Evolutionary conservation across 2,329 filamentous ascomycete species (phyloP), one percentile per base, ranked within the genome.

Genomic region (Gaeumannomyces sp.): DNA sequence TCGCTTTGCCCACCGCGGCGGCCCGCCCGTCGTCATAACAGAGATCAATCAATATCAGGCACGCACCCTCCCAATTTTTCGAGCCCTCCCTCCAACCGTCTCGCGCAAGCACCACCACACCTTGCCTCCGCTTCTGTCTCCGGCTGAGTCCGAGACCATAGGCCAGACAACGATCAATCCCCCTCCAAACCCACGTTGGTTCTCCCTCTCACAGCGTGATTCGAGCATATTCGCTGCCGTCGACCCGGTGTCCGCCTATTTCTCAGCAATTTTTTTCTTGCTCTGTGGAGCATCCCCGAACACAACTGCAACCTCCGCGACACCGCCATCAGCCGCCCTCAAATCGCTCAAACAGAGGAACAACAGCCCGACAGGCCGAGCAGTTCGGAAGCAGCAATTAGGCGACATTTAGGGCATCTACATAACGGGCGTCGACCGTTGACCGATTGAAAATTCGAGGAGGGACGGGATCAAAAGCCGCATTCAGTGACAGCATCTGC

Each of bases 31-130:
- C 45, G 45, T 53, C 45, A 53, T 53, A 53, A 53, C 45, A 53
- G 45, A 50, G 22, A 53, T 53, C 45, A 53, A 53, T 53, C 45
- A 53, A 53, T 53, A 53, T 53, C 45, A 53, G 45, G 45, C 45
- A 53, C 45, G 22, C 45, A 53, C 45, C 45, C 45, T 8, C 45
- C 45, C 19, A 53, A 53, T 53, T 53, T 53, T 53, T 45, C 45
- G 19, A 53, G 6, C 45, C 45, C 19, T 53, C 45, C 38, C 45
- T 53, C 45, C 45, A n/a, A 53, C 45, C 45, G 10, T 22, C 45
- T 53, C 22, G 35, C 19, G 35, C 33, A 5, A 45, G 14, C 38
- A 45, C 38, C 38, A 45, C 38, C 45, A 53, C 45, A 8, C 45
- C 22, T 53, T 53, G 45, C 45, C 45, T 53, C 19, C 45, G 22